Percentiles rank a stretch among this genome's conserved stretches.
Conservation (phyloP, 768 basidiomycete genomes). For the Agaricus blazei region DNA sequence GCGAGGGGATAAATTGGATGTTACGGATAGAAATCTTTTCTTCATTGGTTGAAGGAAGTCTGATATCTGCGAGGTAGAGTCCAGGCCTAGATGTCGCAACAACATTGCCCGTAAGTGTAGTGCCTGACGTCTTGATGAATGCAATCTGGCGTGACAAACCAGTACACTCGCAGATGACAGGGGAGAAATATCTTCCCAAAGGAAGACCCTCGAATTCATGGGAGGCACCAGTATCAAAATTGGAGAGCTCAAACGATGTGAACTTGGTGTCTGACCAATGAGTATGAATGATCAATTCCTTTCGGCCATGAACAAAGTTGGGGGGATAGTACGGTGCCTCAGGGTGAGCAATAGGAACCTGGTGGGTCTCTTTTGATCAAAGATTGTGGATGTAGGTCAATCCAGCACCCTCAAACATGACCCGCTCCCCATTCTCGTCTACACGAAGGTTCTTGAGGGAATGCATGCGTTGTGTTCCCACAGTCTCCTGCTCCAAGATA, state of each 20-base stretch:
- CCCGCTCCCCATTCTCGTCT: constrained; percentile 47
- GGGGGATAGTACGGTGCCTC: constrained; percentile 61
- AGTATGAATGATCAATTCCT: constrained; percentile 53
- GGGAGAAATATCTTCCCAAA: constrained; percentile 60
- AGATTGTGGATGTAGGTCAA: constrained; percentile 46
- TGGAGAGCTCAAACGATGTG: constrained; percentile 61
- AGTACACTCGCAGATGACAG: constrained; percentile 44
- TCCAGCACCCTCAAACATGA: constrained; percentile 67
- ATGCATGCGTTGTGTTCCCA: constrained; percentile 49
- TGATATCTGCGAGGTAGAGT: constrained; percentile 59
- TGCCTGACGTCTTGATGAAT: constrained; percentile 60
- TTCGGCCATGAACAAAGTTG: constrained; percentile 47
- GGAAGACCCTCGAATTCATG: constrained; percentile 55
- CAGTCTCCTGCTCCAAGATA: constrained; percentile 51
- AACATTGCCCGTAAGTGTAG: constrained; percentile 53
- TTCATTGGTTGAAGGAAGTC: constrained; percentile 32
- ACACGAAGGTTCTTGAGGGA: constrained; percentile 59
- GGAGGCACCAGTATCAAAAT: constrained; percentile 36
- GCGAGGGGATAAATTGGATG: constrained; percentile 44
- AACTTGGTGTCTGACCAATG: constrained; percentile 65
- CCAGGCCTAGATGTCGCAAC: constrained; percentile 61
- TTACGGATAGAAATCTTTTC: constrained; percentile 35
- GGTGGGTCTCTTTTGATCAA: constrained; percentile 22
- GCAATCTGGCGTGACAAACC: constrained; percentile 45
- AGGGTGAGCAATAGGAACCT: constrained; percentile 43